Conservation (phyloP, 345 rosid genomes). For the Lepidium didymum region DNA sequence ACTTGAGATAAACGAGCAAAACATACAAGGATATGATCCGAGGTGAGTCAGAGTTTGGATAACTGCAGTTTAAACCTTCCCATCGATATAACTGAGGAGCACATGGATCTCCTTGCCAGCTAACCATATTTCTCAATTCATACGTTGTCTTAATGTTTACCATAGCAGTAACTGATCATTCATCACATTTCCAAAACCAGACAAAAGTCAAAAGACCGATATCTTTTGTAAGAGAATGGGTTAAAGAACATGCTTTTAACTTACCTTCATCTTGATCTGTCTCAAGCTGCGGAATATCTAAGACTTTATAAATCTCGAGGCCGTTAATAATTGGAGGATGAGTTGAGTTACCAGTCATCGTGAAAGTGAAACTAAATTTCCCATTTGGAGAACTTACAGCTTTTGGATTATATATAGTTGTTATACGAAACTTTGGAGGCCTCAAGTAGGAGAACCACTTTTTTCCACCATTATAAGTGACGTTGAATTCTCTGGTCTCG, state of each 20-base stretch:
- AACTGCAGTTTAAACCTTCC: conserved; percentile 41
- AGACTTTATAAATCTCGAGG: conserved; percentile 27
- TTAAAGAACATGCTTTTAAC: not conserved
- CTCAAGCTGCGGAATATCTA: conserved; percentile 2
- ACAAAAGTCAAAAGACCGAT: not conserved
- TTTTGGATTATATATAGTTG: conserved; percentile 10
- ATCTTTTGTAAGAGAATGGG: not conserved
- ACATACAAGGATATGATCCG: conserved; percentile 47
- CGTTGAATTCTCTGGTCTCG: conserved; percentile 31
- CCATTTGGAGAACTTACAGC: conserved; percentile 19
- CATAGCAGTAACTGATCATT: conserved; percentile 35
- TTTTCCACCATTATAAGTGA: conserved; percentile 18
- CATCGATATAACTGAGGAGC: conserved; percentile 20
- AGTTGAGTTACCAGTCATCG: conserved; percentile 17
- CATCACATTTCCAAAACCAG: conserved; percentile 1
- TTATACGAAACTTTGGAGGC: conserved; percentile 16
- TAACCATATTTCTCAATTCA: conserved; percentile 7
- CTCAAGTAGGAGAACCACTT: conserved; percentile 4
- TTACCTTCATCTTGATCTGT: conserved; percentile 32
- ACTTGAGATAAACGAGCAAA: not conserved
- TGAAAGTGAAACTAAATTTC: not conserved
- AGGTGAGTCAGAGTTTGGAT: conserved; percentile 1
- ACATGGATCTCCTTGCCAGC: conserved; percentile 57
- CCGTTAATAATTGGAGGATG: conserved; percentile 37
- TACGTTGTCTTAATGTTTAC: conserved; percentile 33